A percentile compares a stretch with the other conserved stretches of the same genome.
Evolutionary conservation across 306 rosid genomes (phyloP).

Genomic region (Vigna radiata): DNA sequence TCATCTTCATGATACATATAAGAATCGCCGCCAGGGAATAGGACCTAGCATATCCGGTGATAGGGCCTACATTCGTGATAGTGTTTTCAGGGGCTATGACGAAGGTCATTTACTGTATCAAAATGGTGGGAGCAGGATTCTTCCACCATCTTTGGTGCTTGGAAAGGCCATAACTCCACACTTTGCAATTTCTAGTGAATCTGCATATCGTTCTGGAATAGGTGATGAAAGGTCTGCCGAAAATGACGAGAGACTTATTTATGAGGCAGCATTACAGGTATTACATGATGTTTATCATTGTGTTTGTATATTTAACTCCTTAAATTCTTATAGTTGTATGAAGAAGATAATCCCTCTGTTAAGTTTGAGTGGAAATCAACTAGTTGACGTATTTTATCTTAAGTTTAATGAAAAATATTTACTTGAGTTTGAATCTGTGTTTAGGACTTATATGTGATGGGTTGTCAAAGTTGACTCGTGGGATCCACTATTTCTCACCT

Average conservation of each 20-base stretch:
- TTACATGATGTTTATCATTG: constrained; percentile 8
- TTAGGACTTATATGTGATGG: constrained; percentile 22
- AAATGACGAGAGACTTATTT: constrained; percentile 83
- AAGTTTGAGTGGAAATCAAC: constrained; percentile 19
- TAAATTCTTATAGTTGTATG: constrained; percentile 34
- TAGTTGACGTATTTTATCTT: constrained; percentile 25
- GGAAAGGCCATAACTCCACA: constrained; percentile 62
- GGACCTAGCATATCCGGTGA: constrained; percentile 60
- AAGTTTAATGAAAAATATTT: constrained; percentile 9
- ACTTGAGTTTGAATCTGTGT: neutral
- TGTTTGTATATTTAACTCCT: constrained; percentile 6
- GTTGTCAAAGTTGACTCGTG: constrained; percentile 35
- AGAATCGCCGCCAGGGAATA: constrained; percentile 49
- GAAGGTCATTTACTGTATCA: constrained; percentile 60
- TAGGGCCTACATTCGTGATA: constrained; percentile 57
- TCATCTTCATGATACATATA: constrained; percentile 54
- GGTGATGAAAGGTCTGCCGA: constrained; percentile 74
- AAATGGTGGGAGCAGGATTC: constrained; percentile 64
- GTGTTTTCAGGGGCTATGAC: constrained; percentile 56
- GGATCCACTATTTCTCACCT: no score
- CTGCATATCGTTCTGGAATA: constrained; percentile 60
- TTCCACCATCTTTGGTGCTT: constrained; percentile 65
- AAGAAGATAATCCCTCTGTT: constrained; percentile 27
- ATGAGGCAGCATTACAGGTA: constrained; percentile 94
- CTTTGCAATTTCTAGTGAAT: constrained; percentile 65